phyloP scores from a whole-genome alignment of 495 filamentous ascomycete genomes.

The Jackrogersella multiformis region DNA sequence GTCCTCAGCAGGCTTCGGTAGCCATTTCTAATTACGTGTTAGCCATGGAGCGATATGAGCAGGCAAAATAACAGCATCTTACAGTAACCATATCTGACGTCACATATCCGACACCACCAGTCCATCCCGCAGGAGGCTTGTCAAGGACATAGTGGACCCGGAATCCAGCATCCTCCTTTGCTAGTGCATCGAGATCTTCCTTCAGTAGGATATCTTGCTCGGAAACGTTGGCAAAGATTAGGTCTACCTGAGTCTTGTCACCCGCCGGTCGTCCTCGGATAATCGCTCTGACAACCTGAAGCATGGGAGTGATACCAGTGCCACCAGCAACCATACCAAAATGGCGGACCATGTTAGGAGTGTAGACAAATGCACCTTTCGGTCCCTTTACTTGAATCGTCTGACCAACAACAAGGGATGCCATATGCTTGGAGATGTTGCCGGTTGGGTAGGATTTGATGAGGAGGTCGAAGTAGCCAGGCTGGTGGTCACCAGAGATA shows the following conservation, averaged over 20 bases:
- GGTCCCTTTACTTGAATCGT: constrained; percentile 89
- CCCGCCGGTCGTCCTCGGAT: constrained; percentile 80
- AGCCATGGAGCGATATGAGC: constrained; percentile 8
- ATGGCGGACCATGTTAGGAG: constrained; percentile 89
- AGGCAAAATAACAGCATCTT: constrained; percentile 38
- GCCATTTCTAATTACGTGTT: constrained; percentile 61
- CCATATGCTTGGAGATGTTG: constrained; percentile 93
- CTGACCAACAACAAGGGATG: constrained; percentile 80
- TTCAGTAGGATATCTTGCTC: constrained; percentile 89
- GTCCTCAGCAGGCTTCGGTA: constrained; percentile 84
- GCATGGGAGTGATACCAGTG: constrained; percentile 97
- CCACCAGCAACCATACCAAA: constrained; percentile 99
- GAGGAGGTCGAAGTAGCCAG: constrained; percentile 94
- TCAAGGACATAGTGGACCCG: constrained; percentile 93
- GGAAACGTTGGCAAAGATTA: constrained; percentile 97
- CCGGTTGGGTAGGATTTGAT: constrained; percentile 97
- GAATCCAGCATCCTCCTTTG: constrained; percentile 78
- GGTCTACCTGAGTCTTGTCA: constrained; percentile 87
- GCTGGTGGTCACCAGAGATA: constrained; percentile 89
- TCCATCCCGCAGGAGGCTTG: constrained; percentile 91
- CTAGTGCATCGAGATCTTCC: constrained; percentile 86
- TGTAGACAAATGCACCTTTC: constrained; percentile 97
- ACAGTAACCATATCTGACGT: constrained; percentile 96
- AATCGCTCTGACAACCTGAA: constrained; percentile 92
- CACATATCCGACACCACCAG: constrained; percentile 90